Evolutionary conservation across 1,284 basidiomycete genomes (phyloP).

Genomic region (Cutaneotrichosporon sp.): DNA sequence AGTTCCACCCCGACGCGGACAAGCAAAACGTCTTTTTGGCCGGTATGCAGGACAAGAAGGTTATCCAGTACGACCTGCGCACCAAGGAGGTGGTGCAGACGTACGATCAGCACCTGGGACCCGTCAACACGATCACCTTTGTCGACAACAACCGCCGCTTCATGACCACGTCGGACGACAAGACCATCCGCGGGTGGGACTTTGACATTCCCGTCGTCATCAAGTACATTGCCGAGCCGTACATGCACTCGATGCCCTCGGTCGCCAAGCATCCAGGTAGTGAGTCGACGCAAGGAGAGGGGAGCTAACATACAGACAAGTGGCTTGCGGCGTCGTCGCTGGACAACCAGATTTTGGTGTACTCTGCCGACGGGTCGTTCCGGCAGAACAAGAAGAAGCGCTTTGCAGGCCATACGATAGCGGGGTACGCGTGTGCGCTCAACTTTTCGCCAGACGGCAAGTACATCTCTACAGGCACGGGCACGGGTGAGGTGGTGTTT

Average conservation of each 20-base stretch:
- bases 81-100: constrained; percentile 92
- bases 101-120: constrained; percentile 96
- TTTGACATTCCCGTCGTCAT: constrained; percentile 98
- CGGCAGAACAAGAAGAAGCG: constrained; percentile 97
- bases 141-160: constrained; percentile 93
- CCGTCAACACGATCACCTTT: constrained; percentile 97
- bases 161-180: constrained; percentile 97
- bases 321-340: constrained; percentile 96
- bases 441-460: constrained; percentile 97
- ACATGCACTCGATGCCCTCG: constrained; percentile 99
- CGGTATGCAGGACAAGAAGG: constrained; percentile 99
- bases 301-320: constrained; percentile 59
- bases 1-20: constrained; percentile 92
- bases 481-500: constrained; percentile 89
- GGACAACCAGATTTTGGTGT: constrained; percentile 96
- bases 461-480: constrained; percentile 91
- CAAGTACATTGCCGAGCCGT: constrained; percentile 98
- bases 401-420: constrained; percentile 92
- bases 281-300: constrained; percentile 51
- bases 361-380: constrained; percentile 88
- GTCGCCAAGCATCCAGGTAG: constrained; percentile 90
- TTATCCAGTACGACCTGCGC: constrained; percentile 93
- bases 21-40: constrained; percentile 96
- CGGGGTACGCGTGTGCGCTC: constrained; percentile 93
- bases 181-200: constrained; percentile 98